Conservation (phyloP, 345 rosid genomes). For the Chamaenerion angustifolium region DNA sequence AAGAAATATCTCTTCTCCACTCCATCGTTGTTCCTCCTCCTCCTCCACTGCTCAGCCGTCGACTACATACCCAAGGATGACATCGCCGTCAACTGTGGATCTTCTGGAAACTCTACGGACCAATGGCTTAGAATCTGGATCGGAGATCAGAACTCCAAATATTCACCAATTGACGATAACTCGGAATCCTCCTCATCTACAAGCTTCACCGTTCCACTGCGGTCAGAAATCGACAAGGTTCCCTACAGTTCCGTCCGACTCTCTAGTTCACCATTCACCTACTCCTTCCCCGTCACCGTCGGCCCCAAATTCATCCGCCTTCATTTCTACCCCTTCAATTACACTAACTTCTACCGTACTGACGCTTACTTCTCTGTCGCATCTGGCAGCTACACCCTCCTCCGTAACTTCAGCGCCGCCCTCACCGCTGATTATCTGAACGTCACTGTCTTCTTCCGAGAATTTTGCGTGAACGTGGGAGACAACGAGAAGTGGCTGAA, state of each 20-base stretch:
- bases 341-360: not conserved
- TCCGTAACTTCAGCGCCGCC: conserved; percentile 16
- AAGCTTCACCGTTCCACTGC: not conserved
- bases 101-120: not conserved
- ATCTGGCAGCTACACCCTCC: conserved; percentile 11
- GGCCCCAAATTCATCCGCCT: conserved; percentile 27
- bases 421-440: conserved; percentile 3
- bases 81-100: conserved; percentile 5
- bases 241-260: conserved; percentile 18
- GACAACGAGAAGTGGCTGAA: conserved; percentile 7
- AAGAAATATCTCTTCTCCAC: not conserved
- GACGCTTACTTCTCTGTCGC: conserved; percentile 14
- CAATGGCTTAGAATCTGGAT: conserved; percentile 8
- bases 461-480: conserved; percentile 3
- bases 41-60: not conserved
- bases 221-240: fast-evolving
- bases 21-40: not conserved
- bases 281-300: conserved; percentile 14
- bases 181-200: conserved; percentile 6
- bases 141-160: too few relatives aligned
- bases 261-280: conserved; percentile 13
- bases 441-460: not conserved
- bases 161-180: conserved; percentile 1
- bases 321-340: conserved; percentile 11
- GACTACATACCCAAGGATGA: conserved; percentile 3